Conservation (phyloP, 78 protist species). For the Neovahlkampfia damariscottae region DNA sequence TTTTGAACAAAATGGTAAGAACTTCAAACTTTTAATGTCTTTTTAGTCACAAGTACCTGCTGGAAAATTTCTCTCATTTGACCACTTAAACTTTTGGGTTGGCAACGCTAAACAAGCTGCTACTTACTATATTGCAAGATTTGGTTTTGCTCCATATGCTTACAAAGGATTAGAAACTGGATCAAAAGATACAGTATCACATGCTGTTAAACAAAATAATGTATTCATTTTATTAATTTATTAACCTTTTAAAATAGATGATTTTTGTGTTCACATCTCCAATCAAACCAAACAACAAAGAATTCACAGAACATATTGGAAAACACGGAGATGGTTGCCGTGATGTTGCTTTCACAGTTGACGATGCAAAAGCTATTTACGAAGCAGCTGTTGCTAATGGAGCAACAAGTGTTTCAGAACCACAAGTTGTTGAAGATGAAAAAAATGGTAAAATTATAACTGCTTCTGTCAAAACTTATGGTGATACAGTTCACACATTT, state of each 20-base stretch:
- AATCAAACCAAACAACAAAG: slow-evolving; percentile 15
- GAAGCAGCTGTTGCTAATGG: slow-evolving; percentile 49
- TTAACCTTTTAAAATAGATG: too few relatives aligned
- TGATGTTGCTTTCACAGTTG: slow-evolving; percentile 67
- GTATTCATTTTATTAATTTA: neutral
- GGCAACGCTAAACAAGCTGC: slow-evolving; percentile 87
- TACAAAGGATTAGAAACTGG: slow-evolving; percentile 80
- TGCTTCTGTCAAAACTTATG: slow-evolving; percentile 74
- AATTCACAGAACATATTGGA: slow-evolving; percentile 29
- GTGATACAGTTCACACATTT: slow-evolving; percentile 71
- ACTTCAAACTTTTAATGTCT: too few relatives aligned
- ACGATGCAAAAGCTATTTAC: slow-evolving; percentile 44
- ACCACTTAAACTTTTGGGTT: slow-evolving; percentile 56
- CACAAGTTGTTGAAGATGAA: slow-evolving; percentile 55
- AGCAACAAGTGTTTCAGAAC: slow-evolving; percentile 57
- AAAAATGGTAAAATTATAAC: slow-evolving; percentile 51
- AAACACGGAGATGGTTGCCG: slow-evolving; percentile 76
- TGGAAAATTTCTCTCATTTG: slow-evolving; percentile 27
- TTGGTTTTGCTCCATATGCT: slow-evolving; percentile 63
- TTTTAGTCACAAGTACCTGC: neutral
- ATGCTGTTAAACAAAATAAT: slow-evolving; percentile 34
- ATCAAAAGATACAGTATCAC: slow-evolving; percentile 56
- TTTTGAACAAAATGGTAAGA: too few relatives aligned
- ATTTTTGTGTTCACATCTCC: slow-evolving; percentile 38
- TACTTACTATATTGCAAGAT: slow-evolving; percentile 47